Evolutionary conservation across 768 basidiomycete genomes (phyloP).

Genomic region (Podaxis sp.): DNA sequence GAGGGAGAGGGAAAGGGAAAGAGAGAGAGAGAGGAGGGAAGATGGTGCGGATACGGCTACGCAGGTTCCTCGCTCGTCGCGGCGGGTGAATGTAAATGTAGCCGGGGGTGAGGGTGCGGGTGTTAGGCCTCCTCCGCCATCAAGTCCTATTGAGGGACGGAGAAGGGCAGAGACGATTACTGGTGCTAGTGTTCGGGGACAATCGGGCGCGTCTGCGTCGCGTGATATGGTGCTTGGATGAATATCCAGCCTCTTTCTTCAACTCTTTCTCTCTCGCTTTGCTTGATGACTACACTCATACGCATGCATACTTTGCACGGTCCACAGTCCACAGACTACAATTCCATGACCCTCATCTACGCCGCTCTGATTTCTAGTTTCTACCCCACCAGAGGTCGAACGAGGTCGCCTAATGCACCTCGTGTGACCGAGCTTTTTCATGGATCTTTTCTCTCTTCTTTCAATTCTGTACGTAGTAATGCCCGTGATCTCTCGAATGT

Average conservation of each 20-base stretch:
- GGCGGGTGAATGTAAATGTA: background rate
- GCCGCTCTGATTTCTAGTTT: no score
- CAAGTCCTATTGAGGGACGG: slow-evolving; percentile 13
- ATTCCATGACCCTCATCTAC: background rate
- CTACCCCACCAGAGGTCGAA: no score
- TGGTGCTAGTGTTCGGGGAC: background rate
- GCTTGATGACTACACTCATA: background rate
- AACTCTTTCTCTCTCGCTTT: background rate
- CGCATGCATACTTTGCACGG: background rate
- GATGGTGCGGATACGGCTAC: slow-evolving; percentile 12
- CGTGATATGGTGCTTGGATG: slow-evolving; percentile 6
- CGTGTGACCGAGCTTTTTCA: no score
- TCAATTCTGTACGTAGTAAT: no score
- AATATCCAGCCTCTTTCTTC: background rate
- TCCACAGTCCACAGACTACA: background rate
- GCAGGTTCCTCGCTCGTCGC: background rate
- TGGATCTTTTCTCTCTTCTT: no score
- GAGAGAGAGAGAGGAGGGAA: slow-evolving; percentile 8
- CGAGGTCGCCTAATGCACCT: no score
- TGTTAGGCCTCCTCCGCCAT: background rate
- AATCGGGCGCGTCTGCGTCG: background rate
- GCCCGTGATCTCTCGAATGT: no score
- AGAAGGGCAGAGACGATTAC: slow-evolving; percentile 22
- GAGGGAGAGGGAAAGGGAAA: background rate
- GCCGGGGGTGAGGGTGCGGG: background rate